Percentiles rank a stretch among this genome's conserved stretches.
Conservation (phyloP, 495 filamentous ascomycete genomes). For the Penicillium macrosclerotiorum region DNA sequence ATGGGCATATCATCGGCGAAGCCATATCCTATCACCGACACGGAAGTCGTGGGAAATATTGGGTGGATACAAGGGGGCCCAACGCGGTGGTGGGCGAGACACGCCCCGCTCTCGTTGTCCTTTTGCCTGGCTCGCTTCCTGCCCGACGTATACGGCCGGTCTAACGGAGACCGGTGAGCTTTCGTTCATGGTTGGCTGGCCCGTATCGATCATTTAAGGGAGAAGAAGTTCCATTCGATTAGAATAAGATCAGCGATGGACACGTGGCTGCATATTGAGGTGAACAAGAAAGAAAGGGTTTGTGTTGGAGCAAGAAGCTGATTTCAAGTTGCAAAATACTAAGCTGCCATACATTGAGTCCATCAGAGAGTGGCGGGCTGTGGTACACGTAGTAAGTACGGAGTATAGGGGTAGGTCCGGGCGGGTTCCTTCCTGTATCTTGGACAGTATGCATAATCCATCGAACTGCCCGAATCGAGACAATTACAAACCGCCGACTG, state of each 20-base stretch:
- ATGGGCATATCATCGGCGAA: neutral
- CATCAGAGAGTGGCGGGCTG: too few relatives aligned
- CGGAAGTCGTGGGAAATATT: neutral
- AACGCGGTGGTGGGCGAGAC: neutral
- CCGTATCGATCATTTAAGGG: neutral
- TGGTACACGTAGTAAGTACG: too few relatives aligned
- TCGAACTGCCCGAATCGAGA: too few relatives aligned
- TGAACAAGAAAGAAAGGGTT: neutral
- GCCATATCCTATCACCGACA: neutral
- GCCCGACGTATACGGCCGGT: neutral
- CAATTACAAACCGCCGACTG: too few relatives aligned
- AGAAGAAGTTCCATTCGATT: neutral
- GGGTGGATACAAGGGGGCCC: neutral
- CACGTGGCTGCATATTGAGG: neutral
- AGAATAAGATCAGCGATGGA: neutral
- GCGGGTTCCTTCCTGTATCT: too few relatives aligned
- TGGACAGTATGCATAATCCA: too few relatives aligned
- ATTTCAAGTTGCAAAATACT: too few relatives aligned
- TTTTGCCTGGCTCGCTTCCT: neutral
- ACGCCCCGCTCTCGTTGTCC: conserved; percentile 12
- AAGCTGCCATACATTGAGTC: too few relatives aligned
- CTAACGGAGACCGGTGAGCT: conserved; percentile 1
- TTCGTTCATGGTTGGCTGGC: conserved; percentile 3
- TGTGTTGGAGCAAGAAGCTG: too few relatives aligned
- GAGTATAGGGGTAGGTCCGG: too few relatives aligned